A percentile compares a stretch with the other conserved stretches of the same genome.
Conservation (phyloP, 208 protist species). For the Trypanosoma lewisi region DNA sequence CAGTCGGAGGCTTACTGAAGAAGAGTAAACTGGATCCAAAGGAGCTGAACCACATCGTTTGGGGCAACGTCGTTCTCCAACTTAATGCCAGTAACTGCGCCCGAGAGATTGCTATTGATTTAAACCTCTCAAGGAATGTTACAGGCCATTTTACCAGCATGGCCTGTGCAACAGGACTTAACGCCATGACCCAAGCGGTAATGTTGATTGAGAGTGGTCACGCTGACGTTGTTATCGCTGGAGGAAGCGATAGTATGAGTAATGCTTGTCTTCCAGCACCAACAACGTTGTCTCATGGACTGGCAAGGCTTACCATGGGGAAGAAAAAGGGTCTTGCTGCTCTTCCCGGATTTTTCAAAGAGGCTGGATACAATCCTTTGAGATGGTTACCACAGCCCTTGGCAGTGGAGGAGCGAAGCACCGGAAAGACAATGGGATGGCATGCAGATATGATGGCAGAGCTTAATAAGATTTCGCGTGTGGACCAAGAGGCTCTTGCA, state of each 20-base stretch:
- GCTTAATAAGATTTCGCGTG: conserved; percentile 64
- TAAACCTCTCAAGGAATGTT: conserved; percentile 74
- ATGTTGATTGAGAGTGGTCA: conserved; percentile 74
- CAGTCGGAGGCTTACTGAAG: conserved; percentile 70
- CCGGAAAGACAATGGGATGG: conserved; percentile 90
- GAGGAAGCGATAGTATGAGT: conserved; percentile 85
- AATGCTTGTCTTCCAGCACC: conserved; percentile 69
- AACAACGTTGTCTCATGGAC: conserved; percentile 39
- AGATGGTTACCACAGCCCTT: conserved; percentile 65
- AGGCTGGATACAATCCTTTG: conserved; percentile 60
- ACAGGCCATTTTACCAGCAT: conserved; percentile 73
- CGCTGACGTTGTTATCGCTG: conserved; percentile 81
- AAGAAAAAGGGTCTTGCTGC: conserved; percentile 48
- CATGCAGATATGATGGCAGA: conserved; percentile 85
- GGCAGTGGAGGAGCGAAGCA: conserved; percentile 68
- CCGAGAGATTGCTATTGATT: conserved; percentile 82
- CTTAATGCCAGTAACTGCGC: conserved; percentile 73
- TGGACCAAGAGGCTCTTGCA: conserved; percentile 73
- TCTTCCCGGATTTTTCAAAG: conserved; percentile 46
- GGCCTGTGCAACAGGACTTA: conserved; percentile 79
- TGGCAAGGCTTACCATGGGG: conserved; percentile 39
- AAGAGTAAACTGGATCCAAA: conserved; percentile 69
- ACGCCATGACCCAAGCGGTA: conserved; percentile 72
- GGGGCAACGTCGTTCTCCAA: conserved; percentile 89
- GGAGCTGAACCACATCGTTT: conserved; percentile 81